A percentile compares a stretch with the other conserved stretches of the same genome.
phyloP scores from a whole-genome alignment of 2,329 filamentous ascomycete species.

The Cladosporium sp. region DNA sequence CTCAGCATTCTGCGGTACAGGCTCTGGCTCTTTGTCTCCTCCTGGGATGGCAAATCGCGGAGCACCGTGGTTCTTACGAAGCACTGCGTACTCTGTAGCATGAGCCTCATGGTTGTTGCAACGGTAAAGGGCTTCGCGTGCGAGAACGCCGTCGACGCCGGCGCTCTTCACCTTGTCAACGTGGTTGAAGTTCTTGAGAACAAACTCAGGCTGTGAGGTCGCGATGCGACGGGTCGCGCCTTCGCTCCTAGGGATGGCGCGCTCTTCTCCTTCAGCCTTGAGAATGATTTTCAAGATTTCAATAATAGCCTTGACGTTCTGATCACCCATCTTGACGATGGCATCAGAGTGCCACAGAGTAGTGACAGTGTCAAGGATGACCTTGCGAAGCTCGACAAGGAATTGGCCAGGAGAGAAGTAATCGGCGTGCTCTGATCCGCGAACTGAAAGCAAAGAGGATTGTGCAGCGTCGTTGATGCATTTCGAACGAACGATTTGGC shows the following conservation, averaged over 20 bases:
- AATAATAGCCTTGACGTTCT: slow-evolving; percentile 76
- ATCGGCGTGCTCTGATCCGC: slow-evolving; percentile 53
- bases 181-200: slow-evolving; percentile 50
- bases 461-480: slow-evolving; percentile 75
- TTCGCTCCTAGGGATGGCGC: slow-evolving; percentile 64
- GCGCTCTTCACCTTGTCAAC: slow-evolving; percentile 49
- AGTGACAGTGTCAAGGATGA: slow-evolving; percentile 73
- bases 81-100: slow-evolving; percentile 74
- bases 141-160: slow-evolving; percentile 63
- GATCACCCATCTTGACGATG: slow-evolving; percentile 76
- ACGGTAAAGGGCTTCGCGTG: slow-evolving; percentile 78
- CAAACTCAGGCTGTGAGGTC: slow-evolving; percentile 54
- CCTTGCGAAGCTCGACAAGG: slow-evolving; percentile 79
- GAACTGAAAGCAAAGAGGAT: slow-evolving; percentile 56
- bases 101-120: slow-evolving; percentile 66
- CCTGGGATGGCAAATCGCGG: slow-evolving; percentile 36
- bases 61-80: slow-evolving; percentile 30
- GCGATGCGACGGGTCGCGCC: slow-evolving; percentile 54
- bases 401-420: slow-evolving; percentile 73
- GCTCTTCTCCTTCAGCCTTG: slow-evolving; percentile 72
- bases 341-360: slow-evolving; percentile 84
- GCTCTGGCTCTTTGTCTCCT: slow-evolving; percentile 21
- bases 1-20: slow-evolving; percentile 37
- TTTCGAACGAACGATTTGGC: slow-evolving; percentile 74
- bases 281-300: slow-evolving; percentile 80